These are phyloP conservation scores for Pterula multifida DNA, from an alignment of 1,284 basidiomycete species.

Conservation along the genomic window DNA sequence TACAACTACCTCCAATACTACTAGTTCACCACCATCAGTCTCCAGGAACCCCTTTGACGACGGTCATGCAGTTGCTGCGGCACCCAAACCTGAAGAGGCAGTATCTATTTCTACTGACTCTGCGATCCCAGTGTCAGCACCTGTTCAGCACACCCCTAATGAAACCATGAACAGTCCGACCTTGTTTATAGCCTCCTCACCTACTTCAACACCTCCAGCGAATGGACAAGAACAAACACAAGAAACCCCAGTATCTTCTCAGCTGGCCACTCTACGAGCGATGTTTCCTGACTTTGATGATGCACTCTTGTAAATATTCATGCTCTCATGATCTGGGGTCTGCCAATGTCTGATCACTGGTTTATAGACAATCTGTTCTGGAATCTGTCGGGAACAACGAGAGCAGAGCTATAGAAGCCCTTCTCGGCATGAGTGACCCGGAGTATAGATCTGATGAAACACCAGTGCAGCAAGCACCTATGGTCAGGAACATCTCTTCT, in stretches of 20 bases:
- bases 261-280: conserved; percentile 41
- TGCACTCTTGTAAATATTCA: conserved; percentile 44
- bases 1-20: no score
- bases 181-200: neutral
- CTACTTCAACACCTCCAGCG: neutral
- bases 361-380: conserved; percentile 46
- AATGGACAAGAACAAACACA: conserved; percentile 5
- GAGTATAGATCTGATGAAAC: conserved; percentile 33
- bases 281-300: conserved; percentile 78
- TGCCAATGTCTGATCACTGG: no score
- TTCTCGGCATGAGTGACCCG: conserved; percentile 75
- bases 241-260: conserved; percentile 27
- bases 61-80: neutral
- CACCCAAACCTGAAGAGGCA: neutral
- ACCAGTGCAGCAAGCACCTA: conserved; percentile 8
- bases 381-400: conserved; percentile 54
- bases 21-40: no score
- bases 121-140: neutral
- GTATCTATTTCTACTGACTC: neutral
- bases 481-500: neutral
- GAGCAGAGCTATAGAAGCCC: conserved; percentile 57
- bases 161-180: neutral
- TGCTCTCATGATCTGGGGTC: no score
- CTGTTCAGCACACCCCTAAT: neutral
- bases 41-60: neutral